Evolutionary conservation across 768 basidiomycete genomes (phyloP).

Genomic region (Collybiopsis confluens): DNA sequence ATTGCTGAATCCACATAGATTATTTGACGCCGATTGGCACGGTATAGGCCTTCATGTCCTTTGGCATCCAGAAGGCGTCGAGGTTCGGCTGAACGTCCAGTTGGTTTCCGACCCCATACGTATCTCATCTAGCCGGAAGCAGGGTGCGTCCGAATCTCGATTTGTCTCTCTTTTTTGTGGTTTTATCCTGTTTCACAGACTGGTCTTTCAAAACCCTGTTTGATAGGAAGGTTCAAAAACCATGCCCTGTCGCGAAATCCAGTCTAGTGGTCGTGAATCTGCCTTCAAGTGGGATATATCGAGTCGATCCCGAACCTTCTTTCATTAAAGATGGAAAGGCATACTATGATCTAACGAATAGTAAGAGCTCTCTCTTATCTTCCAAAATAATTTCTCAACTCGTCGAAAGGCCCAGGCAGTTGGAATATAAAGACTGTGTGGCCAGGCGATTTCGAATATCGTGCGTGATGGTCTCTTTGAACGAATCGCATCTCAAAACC

Average conservation of each 20-base stretch:
- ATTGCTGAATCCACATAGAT: conserved; percentile 77
- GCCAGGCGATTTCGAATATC: conserved; percentile 56
- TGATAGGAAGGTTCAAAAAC: conserved; percentile 53
- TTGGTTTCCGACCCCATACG: conserved; percentile 78
- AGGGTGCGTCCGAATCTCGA: conserved; percentile 40
- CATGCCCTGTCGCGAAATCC: conserved; percentile 67
- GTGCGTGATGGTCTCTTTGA: too few species aligned
- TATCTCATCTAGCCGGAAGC: conserved; percentile 38
- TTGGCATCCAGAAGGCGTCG: conserved; percentile 57
- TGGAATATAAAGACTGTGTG: conserved; percentile 58
- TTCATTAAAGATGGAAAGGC: conserved; percentile 29
- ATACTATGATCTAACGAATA: conserved; percentile 42
- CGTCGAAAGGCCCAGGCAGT: conserved; percentile 33
- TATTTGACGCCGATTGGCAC: conserved; percentile 93
- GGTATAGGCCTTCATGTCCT: conserved; percentile 77
- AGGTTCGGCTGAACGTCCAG: conserved; percentile 67
- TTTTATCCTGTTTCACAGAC: conserved; percentile 36
- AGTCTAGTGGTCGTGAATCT: conserved; percentile 51
- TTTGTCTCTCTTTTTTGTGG: background rate
- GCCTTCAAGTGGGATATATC: conserved; percentile 38
- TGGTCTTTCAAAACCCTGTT: conserved; percentile 73
- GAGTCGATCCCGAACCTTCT: conserved; percentile 50
- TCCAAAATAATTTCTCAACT: conserved; percentile 10
- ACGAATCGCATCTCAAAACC: background rate
- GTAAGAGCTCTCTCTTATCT: conserved; percentile 30